Conservation (phyloP, 805 yeast genomes). For the Ogataea saltuana region DNA sequence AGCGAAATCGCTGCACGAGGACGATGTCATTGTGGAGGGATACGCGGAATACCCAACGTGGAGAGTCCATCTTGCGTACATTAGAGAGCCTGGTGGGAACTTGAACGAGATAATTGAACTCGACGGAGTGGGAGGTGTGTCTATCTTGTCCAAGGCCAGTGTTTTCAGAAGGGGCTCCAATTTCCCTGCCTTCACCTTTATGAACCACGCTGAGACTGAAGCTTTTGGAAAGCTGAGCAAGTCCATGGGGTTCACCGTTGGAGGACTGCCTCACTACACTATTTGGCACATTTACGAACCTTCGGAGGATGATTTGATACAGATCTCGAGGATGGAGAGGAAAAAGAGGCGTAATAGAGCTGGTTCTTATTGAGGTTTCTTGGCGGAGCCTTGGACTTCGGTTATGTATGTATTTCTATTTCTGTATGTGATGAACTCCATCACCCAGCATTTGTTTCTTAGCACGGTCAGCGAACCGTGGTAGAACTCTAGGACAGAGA, state of each 20-base stretch:
- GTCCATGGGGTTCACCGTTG: constrained; percentile 76
- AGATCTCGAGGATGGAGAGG: constrained; percentile 69
- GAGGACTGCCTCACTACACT: constrained; percentile 88
- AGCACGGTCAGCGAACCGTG: too few species aligned
- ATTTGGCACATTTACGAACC: constrained; percentile 92
- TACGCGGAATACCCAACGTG: constrained; percentile 85
- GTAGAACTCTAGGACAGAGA: too few species aligned
- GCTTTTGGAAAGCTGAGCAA: constrained; percentile 83
- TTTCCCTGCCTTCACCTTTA: constrained; percentile 81
- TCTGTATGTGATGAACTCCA: background rate
- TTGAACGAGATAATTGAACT: constrained; percentile 64
- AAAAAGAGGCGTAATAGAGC: constrained; percentile 47
- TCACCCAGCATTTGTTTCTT: too few species aligned
- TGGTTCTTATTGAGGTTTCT: constrained; percentile 3
- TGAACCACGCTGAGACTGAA: constrained; percentile 86
- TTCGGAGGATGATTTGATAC: constrained; percentile 75
- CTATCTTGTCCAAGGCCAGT: constrained; percentile 72
- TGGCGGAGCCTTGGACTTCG: background rate
- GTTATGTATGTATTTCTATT: constrained; percentile 1
- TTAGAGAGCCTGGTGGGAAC: constrained; percentile 61
- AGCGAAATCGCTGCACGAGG: constrained; percentile 67
- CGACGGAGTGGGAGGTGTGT: constrained; percentile 89
- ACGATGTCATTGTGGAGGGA: constrained; percentile 87
- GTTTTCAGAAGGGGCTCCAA: constrained; percentile 78
- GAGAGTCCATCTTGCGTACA: constrained; percentile 78